Base-by-base conservation (phyloP, 495 filamentous ascomycete species). In the Durotheca rogersii region DNA sequence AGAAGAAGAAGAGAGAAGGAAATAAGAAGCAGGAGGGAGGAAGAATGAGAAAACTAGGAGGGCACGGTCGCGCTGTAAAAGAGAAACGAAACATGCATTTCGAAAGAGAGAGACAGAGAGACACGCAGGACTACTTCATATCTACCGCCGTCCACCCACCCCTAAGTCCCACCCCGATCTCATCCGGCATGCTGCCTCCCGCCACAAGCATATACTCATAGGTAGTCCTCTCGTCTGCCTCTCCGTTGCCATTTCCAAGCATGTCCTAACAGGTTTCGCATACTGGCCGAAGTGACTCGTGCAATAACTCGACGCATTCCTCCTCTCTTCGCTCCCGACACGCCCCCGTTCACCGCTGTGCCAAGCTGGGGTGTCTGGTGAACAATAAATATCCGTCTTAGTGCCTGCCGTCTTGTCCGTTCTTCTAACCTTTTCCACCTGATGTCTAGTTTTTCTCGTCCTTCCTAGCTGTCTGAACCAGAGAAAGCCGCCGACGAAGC, bases 141-240 rank as follows among this genome's bases (percentile, higher is more conserved):
- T 44, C 43, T 58, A n/a, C n/a, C n/a, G n/a, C n/a, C n/a, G n/a
- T n/a, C n/a, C n/a, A n/a, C n/a, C 48, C 47, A 58, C 39, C 42
- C 48, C 48, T 20, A 49, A 53, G 47, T 47, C 54, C 54, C 47
- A 58, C 54, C 37, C 42, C 46, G 31, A 42, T 35, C 41, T 54
- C 30, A 55, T 42, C 47, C 36, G 16, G 33, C 33, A 58, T 58
- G 55, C 40, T 40, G 55, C 40, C 53, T 58, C 49, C 55, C 55
- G 55, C 55, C 49, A 49, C 44, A 47, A 27, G 9, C 9, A 27
- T 27, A 9, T 4, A 27, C 9, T 27, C 23, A 27, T 9, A 27
- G 23, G 9, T 47, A 51, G 44, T 38, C 48, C 38, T 17, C 32
- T 42, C 37, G 14, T 11, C 32, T 47, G 36, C 25, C 45, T 30